phyloP scores from a whole-genome alignment of 2,329 filamentous ascomycete genomes.

The Colletotrichum destructivum region DNA sequence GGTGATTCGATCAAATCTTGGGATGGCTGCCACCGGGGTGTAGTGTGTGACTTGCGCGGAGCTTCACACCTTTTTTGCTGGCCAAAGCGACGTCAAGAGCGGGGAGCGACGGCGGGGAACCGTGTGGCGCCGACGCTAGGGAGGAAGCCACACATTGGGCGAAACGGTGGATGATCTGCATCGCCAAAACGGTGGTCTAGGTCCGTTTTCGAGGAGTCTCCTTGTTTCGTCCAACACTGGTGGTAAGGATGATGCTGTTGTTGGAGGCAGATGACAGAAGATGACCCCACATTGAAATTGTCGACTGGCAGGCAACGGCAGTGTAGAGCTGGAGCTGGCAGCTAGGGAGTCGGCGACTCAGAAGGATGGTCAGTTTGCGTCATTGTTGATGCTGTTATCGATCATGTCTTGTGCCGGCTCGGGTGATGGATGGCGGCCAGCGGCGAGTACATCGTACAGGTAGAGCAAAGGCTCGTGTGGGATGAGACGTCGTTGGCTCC shows the following conservation, averaged over 20 bases:
- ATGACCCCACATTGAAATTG: not conserved
- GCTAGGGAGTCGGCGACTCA: not conserved
- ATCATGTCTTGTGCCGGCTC: slow-evolving; percentile 14
- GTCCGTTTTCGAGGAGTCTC: slow-evolving; percentile 27
- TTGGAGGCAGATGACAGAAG: slow-evolving; percentile 10
- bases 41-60: not conserved
- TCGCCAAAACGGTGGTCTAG: slow-evolving; percentile 25
- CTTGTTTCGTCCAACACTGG: slow-evolving; percentile 16
- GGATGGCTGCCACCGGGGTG: slow-evolving; percentile 14
- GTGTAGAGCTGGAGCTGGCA: slow-evolving; percentile 14
- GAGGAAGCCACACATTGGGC: slow-evolving; percentile 23
- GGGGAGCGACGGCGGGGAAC: slow-evolving; percentile 22
- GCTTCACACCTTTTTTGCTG: not conserved
- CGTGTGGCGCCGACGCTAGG: slow-evolving; percentile 35
- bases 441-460: no score
- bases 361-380: not conserved
- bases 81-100: slow-evolving; percentile 33
- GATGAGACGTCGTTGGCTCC: no score
- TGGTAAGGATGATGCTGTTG: slow-evolving; percentile 16
- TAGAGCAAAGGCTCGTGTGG: no score
- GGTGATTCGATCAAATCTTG: slow-evolving; percentile 5
- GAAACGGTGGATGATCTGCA: slow-evolving; percentile 36
- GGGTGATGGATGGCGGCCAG: not conserved
- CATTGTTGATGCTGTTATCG: not conserved
- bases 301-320: slow-evolving; percentile 13